Evolutionary conservation across 139 green algal species (phyloP).

Genomic region (Tetradesmus obliquus): DNA sequence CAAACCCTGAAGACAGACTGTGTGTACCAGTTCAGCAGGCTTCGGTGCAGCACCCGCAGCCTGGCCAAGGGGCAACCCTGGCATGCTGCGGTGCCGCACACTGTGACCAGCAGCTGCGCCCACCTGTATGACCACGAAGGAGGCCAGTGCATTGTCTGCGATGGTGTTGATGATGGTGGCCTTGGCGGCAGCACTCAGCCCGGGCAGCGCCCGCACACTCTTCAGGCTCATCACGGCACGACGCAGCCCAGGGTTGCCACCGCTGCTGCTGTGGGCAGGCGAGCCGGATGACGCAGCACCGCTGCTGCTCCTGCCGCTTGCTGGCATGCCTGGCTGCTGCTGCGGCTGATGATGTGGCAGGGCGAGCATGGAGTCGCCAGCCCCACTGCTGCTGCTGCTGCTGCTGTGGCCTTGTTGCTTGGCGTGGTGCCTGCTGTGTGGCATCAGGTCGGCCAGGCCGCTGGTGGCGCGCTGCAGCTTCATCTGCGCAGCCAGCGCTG

Average conservation of each 20-base stretch:
- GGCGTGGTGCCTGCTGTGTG: not conserved
- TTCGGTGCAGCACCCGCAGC: not conserved
- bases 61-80: too few relatives aligned
- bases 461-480: slow-evolving; percentile 7
- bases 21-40: not conserved
- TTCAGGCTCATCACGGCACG: slow-evolving; percentile 32
- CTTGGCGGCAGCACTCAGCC: slow-evolving; percentile 44
- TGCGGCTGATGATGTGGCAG: slow-evolving; percentile 23
- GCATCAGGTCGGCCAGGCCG: not conserved
- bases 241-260: not conserved
- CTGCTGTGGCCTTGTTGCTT: not conserved
- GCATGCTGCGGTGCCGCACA: not conserved
- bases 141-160: slow-evolving; percentile 90
- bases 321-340: not conserved
- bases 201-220: slow-evolving; percentile 6
- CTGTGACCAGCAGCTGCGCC: not conserved
- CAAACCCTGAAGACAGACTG: not conserved
- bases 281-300: not conserved
- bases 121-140: slow-evolving; percentile 91
- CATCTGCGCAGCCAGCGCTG: slow-evolving; percentile 3
- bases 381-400: not conserved
- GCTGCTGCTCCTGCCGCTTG: not conserved
- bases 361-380: not conserved
- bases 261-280: not conserved
- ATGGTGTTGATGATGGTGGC: slow-evolving; percentile 63